Evolutionary conservation across 2,329 filamentous ascomycete genomes (phyloP), one percentile per base, ranked within the genome.

Genomic region (Aspergillus aculeatinus): DNA sequence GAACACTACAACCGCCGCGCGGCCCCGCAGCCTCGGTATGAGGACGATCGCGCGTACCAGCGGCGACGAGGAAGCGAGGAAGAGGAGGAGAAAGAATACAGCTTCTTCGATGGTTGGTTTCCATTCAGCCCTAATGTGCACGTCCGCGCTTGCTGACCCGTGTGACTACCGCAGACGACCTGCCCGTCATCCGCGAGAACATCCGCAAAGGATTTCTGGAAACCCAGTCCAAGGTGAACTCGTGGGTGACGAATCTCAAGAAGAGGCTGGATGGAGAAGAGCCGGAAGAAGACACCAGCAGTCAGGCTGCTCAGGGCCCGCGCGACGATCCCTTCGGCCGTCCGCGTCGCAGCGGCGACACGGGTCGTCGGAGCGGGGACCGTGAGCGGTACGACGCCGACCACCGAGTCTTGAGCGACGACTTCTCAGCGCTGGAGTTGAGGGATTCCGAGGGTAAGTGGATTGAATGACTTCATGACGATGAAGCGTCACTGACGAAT

Each of bases 371-470:
- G 68, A 96, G 93, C 73, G 89, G 89, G 47, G 94, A 98, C 74
- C 92, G 93, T 63, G 89, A 93, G 68, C 88, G 92, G 59, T 99
- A 99, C 72, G 95, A 99, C 74, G 92, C 93, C 29, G 95, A 99
- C 73, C 95, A 94, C 31, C 87, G 93, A 72, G 87, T 98, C 42
- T 82, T 99, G 33, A 88, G 89, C 63, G 94, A 97, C 69, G 93
- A 98, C 71, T 98, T 99, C 78, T 83, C 86, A 57, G 81, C 82
- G 47, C 79, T 89, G 6, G 85, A 88, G 70, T 68, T 89, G 63
- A 81, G 82, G 61, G 87, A 89, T 65, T 81, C 84, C 48, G 87
- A 88, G 73, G 79, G 83, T 84, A 68, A 58, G 65, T n/a, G 21
- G 3, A 4, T 33, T n/a, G 25, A 21, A 6, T 27, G 11, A 6